Evolutionary conservation across 306 rosid genomes (phyloP), one percentile per base, ranked within the genome.

Genomic region (Urtica urens): DNA sequence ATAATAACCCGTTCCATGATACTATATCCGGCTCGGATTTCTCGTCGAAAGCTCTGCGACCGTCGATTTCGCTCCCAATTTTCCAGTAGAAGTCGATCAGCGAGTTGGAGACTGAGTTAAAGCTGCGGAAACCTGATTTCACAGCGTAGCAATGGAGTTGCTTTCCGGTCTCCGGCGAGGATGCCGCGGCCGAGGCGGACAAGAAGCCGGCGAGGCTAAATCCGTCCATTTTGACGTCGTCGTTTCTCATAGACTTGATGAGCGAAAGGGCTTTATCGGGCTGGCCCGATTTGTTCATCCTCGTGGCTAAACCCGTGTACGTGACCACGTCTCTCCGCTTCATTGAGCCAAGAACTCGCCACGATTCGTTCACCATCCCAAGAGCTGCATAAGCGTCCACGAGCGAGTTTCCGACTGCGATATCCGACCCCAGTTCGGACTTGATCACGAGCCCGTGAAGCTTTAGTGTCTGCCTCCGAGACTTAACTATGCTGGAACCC

Each of bases 1-100:
- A 71, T 56, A 82, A 78, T 64, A 71, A 65, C 27, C 73, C 50
- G 20, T 79, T 82, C 87, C 93, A 82, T 53, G 93, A 73, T 43
- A 79, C 76, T 10, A 55, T 37, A 61, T 75, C 79, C 2, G 83
- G 83, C 26, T 46, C 60, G 38, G 49, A 41, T 21, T 72, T 67
- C 55, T 67, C 74, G 49, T 46, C 20, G 46, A 82, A 78, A 73
- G 75, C 73, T 63, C 24, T 73, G n/a, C 48, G 2, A 22, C 81
- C 87, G 30, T 78, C 73, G 1, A 33, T 63, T 53, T 58, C 67
- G 55, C 58, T 54, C 26, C 93, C 87, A 28, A 68, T 73, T 46
- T 82, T 78, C 63, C 83, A 72, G 72, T 82, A 82, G 52, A 76
- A 46, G 59, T 76, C 75, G 38, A 76, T 65, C 51, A 78, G 40